Percentiles rank a stretch among this genome's conserved stretches.
phyloP scores from a whole-genome alignment of 2,329 filamentous ascomycete genomes.

The Elsinoe ampelina region DNA sequence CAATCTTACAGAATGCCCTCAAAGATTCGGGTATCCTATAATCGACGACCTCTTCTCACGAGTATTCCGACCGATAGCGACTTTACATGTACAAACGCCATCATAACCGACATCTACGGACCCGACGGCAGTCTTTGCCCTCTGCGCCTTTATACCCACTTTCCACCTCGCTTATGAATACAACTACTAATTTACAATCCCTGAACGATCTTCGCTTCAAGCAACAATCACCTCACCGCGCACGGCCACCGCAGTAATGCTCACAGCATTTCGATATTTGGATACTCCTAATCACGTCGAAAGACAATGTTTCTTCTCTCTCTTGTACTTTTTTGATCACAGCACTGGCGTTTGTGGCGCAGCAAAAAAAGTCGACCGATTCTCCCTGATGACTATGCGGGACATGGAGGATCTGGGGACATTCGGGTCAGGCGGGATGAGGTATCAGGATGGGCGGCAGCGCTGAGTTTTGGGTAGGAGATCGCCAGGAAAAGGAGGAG shows the following conservation, averaged over 20 bases:
- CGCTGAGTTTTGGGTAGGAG: not conserved
- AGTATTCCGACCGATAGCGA: constrained; percentile 4
- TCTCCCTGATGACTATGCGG: constrained; percentile 5
- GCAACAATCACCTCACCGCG: not conserved
- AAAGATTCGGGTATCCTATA: constrained; percentile 92
- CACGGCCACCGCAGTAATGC: constrained; percentile 1
- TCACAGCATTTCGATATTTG: not conserved
- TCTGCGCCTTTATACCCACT: constrained; percentile 11
- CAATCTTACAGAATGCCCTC: constrained; percentile 93
- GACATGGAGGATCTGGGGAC: constrained; percentile 3
- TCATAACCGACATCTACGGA: constrained; percentile 10
- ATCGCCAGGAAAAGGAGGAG: not conserved
- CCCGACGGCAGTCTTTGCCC: constrained; percentile 9
- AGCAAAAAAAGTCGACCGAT: constrained; percentile 10
- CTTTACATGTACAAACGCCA: constrained; percentile 12
- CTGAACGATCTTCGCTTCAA: constrained; percentile 1
- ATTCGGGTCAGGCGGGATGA: constrained; percentile 1
- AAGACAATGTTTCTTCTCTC: constrained; percentile 7
- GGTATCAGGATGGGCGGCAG: not conserved
- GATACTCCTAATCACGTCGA: constrained; percentile 8
- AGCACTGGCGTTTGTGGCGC: constrained; percentile 13
- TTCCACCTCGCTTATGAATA: constrained; percentile 5
- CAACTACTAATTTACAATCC: constrained; percentile 2
- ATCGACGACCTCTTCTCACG: constrained; percentile 39
- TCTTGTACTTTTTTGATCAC: constrained; percentile 1